Conservation (phyloP, 495 filamentous ascomycete species). For the Xylaria flabelliformis region DNA sequence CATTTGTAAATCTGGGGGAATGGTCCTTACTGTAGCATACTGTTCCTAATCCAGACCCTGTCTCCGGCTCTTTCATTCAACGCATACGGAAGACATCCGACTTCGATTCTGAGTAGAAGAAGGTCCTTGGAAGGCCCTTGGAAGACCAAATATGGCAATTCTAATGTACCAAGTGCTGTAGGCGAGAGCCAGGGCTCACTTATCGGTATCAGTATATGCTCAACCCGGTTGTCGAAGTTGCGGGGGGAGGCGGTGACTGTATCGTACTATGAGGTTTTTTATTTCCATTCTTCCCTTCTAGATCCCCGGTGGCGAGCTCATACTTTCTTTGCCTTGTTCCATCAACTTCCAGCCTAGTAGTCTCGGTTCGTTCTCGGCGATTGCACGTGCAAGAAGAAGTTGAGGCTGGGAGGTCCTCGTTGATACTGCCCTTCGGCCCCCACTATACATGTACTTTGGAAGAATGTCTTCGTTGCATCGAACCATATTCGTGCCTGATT, state of each 20-base stretch:
- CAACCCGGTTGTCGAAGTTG: slow-evolving; percentile 4
- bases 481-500: slow-evolving; percentile 6
- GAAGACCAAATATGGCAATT: slow-evolving; percentile 1
- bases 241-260: background rate
- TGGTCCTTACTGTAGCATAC: slow-evolving; percentile 25
- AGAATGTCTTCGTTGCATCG: background rate
- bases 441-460: slow-evolving; percentile 8
- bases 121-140: background rate
- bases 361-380: slow-evolving; percentile 2
- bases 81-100: slow-evolving; percentile 27
- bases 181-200: slow-evolving; percentile 6
- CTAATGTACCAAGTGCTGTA: background rate
- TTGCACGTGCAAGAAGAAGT: slow-evolving; percentile 11
- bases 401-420: background rate
- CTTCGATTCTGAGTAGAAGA: background rate
- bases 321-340: background rate
- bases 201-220: background rate
- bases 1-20: slow-evolving; percentile 31
- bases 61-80: slow-evolving; percentile 28
- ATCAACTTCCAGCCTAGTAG: background rate
- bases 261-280: slow-evolving; percentile 1
- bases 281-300: background rate
- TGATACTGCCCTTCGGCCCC: background rate
- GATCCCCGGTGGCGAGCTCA: background rate
- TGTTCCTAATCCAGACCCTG: slow-evolving; percentile 24